A percentile compares a stretch with the other conserved stretches of the same genome.
Evolutionary conservation across 345 rosid genomes (phyloP).

Genomic region (Salix udensis): DNA sequence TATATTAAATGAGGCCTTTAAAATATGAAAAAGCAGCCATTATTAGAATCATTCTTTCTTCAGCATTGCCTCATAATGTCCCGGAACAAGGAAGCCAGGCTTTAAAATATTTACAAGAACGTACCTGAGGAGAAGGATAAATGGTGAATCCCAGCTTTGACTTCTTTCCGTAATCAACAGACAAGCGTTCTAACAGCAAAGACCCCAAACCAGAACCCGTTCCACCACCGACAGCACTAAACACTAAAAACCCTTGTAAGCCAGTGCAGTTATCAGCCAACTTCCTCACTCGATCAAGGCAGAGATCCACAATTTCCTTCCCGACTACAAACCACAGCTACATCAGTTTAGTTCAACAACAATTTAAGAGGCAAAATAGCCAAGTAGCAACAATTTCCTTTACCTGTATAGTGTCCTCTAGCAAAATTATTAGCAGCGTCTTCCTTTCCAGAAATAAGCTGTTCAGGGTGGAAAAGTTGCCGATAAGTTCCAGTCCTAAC

Average conservation of each 20-base stretch:
- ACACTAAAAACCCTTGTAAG: conserved; percentile 35
- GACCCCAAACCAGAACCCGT: conserved; percentile 41
- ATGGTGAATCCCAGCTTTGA: conserved; percentile 38
- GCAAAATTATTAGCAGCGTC: conserved; percentile 42
- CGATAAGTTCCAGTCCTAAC: conserved; percentile 31
- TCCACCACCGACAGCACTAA: conserved; percentile 37
- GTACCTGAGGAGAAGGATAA: conserved; percentile 41
- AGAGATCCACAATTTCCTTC: conserved; percentile 37
- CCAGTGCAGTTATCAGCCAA: conserved; percentile 40
- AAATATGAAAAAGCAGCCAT: not conserved
- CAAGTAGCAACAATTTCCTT: not conserved
- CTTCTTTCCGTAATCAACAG: conserved; percentile 37
- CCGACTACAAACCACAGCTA: conserved; percentile 26
- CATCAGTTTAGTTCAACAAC: conserved; percentile 2
- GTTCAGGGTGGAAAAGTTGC: conserved; percentile 36
- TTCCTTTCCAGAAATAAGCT: conserved; percentile 40
- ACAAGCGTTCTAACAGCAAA: conserved; percentile 35
- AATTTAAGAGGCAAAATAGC: not conserved
- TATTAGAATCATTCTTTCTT: not conserved
- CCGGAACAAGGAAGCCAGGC: not conserved
- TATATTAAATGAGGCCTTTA: not conserved
- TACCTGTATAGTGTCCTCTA: conserved; percentile 37
- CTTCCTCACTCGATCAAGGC: conserved; percentile 38
- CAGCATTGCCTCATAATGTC: not conserved
- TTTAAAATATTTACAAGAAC: not conserved